These are phyloP conservation scores for Omphalotus guepiniiformis DNA, from an alignment of 768 basidiomycete species.

Conservation along the genomic window DNA sequence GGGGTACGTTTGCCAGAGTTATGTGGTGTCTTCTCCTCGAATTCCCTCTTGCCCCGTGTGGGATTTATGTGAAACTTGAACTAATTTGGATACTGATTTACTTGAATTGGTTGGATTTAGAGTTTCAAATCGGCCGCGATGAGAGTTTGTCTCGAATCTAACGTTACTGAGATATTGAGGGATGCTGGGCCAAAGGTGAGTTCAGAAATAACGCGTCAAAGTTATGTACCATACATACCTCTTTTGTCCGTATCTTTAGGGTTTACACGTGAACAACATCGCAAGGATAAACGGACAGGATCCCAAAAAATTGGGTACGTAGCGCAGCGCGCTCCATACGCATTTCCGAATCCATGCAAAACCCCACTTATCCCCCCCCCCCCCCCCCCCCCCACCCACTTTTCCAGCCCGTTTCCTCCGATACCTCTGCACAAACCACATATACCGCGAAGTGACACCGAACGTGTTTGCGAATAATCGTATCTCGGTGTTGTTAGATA, in stretches of 20 bases:
- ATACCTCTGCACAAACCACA: conserved; percentile 32
- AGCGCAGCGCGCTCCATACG: background rate
- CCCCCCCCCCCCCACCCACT: too few relatives aligned
- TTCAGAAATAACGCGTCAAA: background rate
- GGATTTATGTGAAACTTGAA: background rate
- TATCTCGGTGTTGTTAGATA: conserved; percentile 31
- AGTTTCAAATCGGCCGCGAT: conserved; percentile 24
- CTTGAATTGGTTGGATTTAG: conserved; percentile 14
- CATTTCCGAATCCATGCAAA: conserved; percentile 1
- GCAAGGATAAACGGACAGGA: conserved; percentile 25
- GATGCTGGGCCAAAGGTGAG: conserved; percentile 32
- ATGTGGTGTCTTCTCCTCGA: conserved; percentile 10
- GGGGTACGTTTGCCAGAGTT: conserved; percentile 26
- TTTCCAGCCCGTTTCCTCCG: conserved; percentile 31
- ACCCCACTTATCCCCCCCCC: too few relatives aligned
- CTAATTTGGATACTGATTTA: background rate
- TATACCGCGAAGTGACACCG: conserved; percentile 33
- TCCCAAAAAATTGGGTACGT: conserved; percentile 30
- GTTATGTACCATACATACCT: background rate
- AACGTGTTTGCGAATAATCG: conserved; percentile 37
- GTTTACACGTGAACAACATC: conserved; percentile 31
- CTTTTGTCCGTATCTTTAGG: conserved; percentile 13
- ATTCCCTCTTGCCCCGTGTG: background rate
- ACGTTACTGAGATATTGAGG: conserved; percentile 36
- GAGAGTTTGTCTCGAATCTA: conserved; percentile 26